Evolutionary conservation across 108 stramenopile genomes (phyloP).

Genomic region (Skeletonema grethae): DNA sequence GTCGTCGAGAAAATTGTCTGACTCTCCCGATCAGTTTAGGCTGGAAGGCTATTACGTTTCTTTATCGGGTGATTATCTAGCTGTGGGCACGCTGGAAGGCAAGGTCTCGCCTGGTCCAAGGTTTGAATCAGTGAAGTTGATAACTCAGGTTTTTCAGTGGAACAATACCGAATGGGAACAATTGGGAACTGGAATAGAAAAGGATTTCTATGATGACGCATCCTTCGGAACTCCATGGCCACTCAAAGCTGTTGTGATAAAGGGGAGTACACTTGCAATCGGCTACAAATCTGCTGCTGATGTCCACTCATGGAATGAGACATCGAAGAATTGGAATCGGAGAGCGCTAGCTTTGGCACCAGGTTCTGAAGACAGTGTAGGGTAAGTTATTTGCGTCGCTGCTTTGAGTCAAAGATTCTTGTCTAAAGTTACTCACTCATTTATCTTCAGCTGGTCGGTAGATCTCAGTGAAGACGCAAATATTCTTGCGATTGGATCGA

Average conservation of each 20-base stretch:
- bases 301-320: too few relatives aligned
- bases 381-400: too few relatives aligned
- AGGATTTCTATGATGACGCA: too few relatives aligned
- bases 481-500: constrained; percentile 15
- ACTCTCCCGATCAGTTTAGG: not conserved
- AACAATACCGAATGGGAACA: not conserved
- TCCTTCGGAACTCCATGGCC: not conserved
- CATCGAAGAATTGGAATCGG: too few relatives aligned
- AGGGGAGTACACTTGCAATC: too few relatives aligned
- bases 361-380: too few relatives aligned
- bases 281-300: too few relatives aligned
- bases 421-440: too few relatives aligned
- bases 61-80: not conserved
- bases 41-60: not conserved
- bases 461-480: constrained; percentile 12
- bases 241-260: too few relatives aligned
- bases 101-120: not conserved
- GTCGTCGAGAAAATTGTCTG: not conserved
- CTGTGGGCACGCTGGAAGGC: not conserved
- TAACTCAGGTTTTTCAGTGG: not conserved
- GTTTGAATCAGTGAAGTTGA: not conserved
- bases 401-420: too few relatives aligned
- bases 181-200: too few relatives aligned
- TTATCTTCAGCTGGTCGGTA: constrained; percentile 3
- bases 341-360: not conserved